These are phyloP conservation scores for Vicia faba DNA, from an alignment of 306 rosid genomes.

Conservation along the genomic window DNA sequence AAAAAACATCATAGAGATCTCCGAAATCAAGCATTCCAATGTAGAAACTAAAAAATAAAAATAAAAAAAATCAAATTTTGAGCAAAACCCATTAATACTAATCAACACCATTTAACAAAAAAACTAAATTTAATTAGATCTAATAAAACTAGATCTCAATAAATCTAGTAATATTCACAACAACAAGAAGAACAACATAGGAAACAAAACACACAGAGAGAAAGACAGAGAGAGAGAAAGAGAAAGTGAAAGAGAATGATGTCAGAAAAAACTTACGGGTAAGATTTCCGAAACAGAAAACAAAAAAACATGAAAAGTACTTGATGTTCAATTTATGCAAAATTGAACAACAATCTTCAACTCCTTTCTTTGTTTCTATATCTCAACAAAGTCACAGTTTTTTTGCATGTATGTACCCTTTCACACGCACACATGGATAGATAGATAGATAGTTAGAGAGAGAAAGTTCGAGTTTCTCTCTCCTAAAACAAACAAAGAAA, in stretches of 20 bases:
- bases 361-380: constrained; percentile 20
- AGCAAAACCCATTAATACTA: constrained; percentile 29
- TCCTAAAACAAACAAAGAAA: background rate
- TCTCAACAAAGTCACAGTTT: constrained; percentile 33
- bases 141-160: constrained; percentile 41
- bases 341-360: constrained; percentile 40
- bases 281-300: constrained; percentile 47
- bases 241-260: constrained; percentile 4
- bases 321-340: constrained; percentile 50
- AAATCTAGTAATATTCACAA: constrained; percentile 6
- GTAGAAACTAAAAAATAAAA: constrained; percentile 25
- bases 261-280: constrained; percentile 46
- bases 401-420: constrained; percentile 32
- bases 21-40: constrained; percentile 43
- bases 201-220: background rate
- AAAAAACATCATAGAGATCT: constrained; percentile 23
- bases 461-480: constrained; percentile 11
- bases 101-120: constrained; percentile 22
- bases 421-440: constrained; percentile 14
- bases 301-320: constrained; percentile 28
- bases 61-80: constrained; percentile 25
- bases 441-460: constrained; percentile 13
- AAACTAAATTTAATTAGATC: constrained; percentile 35
- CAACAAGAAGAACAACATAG: background rate
- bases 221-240: background rate